These are phyloP conservation scores for Dorcoceras hygrometricum DNA, from an alignment of 257 asterid species.

Conservation along the genomic window DNA sequence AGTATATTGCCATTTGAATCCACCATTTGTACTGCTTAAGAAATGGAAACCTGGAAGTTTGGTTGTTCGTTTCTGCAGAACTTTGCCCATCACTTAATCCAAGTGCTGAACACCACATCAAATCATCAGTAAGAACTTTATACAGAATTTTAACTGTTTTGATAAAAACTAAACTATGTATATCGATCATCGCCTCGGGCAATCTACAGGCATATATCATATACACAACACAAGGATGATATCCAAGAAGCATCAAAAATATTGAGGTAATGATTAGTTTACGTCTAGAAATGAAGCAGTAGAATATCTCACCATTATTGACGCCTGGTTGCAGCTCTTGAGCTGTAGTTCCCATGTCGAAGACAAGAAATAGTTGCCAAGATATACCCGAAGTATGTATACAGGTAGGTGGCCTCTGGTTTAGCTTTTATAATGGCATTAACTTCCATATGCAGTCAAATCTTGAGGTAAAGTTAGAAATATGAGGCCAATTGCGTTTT, in stretches of 20 bases:
- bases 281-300: too few species aligned
- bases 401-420: background rate
- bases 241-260: background rate
- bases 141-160: too few species aligned
- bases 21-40: constrained; percentile 50
- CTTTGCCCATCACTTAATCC: constrained; percentile 6
- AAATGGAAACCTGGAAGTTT: constrained; percentile 10
- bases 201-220: background rate
- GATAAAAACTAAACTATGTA: too few species aligned
- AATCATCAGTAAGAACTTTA: background rate
- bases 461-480: too few species aligned
- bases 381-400: background rate
- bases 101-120: background rate
- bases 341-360: background rate
- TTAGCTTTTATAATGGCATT: background rate
- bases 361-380: background rate
- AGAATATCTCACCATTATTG: background rate
- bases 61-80: background rate
- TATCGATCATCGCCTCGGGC: background rate
- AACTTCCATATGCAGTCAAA: background rate
- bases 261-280: too few species aligned
- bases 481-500: background rate
- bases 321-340: background rate
- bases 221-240: background rate
- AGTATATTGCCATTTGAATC: constrained; percentile 26